Evolutionary conservation across 1,139 yeast genomes (phyloP).

Genomic region (Hyphopichia khmerensis): DNA sequence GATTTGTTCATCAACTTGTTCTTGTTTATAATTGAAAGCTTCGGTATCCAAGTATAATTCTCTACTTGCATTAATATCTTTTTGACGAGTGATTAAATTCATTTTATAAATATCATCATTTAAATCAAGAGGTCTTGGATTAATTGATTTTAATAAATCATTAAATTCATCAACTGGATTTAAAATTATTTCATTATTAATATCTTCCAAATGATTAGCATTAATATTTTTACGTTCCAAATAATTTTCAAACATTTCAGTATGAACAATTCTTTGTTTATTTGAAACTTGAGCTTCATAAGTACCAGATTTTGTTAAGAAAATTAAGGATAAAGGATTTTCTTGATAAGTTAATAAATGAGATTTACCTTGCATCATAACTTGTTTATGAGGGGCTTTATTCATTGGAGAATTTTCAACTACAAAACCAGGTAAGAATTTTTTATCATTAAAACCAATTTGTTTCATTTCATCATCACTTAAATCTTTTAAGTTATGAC

Average conservation of each 20-base stretch:
- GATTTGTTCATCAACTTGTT: slow-evolving; percentile 16
- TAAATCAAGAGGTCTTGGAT: slow-evolving; percentile 17
- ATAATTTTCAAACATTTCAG: slow-evolving; percentile 24
- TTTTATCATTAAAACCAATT: slow-evolving; percentile 14
- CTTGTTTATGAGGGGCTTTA: slow-evolving; percentile 27
- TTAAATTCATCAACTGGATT: slow-evolving; percentile 17
- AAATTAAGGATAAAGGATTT: slow-evolving; percentile 16
- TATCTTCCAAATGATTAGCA: slow-evolving; percentile 13
- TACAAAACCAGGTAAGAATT: slow-evolving; percentile 24
- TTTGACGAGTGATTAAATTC: slow-evolving; percentile 15
- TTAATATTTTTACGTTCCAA: slow-evolving; percentile 20
- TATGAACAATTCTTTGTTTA: slow-evolving; percentile 22
- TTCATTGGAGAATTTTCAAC: slow-evolving; percentile 27
- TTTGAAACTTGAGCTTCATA: slow-evolving; percentile 14
- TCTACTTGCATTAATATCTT: slow-evolving; percentile 16
- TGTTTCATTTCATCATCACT: slow-evolving; percentile 12
- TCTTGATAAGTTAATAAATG: slow-evolving; percentile 18
- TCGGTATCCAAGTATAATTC: slow-evolving; percentile 18
- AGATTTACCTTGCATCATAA: slow-evolving; percentile 28
- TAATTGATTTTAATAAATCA: slow-evolving; percentile 11
- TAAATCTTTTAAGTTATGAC: slow-evolving; percentile 13
- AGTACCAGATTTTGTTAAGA: slow-evolving; percentile 16
- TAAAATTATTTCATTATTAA: slow-evolving; percentile 6
- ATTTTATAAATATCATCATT: slow-evolving; percentile 18
- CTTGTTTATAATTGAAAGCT: slow-evolving; percentile 22